Conservation (phyloP, 202 grass and related monocot species). For the Brachypodium distachyon region DNA sequence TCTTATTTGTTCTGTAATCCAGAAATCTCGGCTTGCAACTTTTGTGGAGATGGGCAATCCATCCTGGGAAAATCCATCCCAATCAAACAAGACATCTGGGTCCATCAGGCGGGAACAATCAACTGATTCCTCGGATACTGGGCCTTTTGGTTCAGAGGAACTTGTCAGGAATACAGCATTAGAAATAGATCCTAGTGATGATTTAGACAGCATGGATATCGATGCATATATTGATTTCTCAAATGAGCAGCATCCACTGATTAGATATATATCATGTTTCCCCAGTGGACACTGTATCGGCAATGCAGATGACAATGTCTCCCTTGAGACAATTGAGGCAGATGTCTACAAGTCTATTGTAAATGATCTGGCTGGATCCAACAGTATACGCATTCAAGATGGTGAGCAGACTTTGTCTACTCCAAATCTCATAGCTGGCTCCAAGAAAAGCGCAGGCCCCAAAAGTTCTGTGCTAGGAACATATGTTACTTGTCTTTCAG, state of each 20-base stretch:
- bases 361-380: constrained; percentile 32
- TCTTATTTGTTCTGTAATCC: constrained; percentile 22
- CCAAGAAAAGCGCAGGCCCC: constrained; percentile 47
- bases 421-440: constrained; percentile 22
- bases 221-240: constrained; percentile 59
- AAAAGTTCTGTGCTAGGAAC: constrained; percentile 63
- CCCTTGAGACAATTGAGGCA: constrained; percentile 61
- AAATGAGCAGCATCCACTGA: constrained; percentile 50
- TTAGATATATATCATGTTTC: constrained; percentile 47
- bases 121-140: constrained; percentile 37
- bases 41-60: constrained; percentile 91
- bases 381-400: constrained; percentile 19
- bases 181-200: constrained; percentile 49
- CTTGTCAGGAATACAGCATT: constrained; percentile 19
- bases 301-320: constrained; percentile 21
- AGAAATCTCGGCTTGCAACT: constrained; percentile 90
- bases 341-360: constrained; percentile 49
- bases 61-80: constrained; percentile 61
- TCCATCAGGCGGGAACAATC: constrained; percentile 40
- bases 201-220: constrained; percentile 66
- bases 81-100: constrained; percentile 23
- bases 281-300: constrained; percentile 21
- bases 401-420: constrained; percentile 25
- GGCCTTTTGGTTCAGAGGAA: constrained; percentile 36
- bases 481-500: constrained; percentile 65